Evolutionary conservation across 192 early-diverging fungal genomes (phyloP), one percentile per base, ranked within the genome.

Genomic region (Geosiphon pyriformis): DNA sequence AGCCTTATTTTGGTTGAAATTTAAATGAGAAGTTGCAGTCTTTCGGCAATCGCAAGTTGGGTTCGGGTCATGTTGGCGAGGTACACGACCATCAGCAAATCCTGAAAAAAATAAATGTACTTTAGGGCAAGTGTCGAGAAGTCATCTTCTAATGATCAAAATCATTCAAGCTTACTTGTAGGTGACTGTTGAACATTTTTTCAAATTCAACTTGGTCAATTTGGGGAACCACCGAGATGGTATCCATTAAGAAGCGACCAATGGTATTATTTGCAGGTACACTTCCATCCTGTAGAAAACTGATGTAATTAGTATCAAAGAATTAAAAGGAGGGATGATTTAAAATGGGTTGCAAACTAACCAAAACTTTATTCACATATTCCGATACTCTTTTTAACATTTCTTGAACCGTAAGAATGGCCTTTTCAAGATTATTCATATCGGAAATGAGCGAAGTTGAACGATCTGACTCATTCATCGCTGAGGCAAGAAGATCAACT

Each of bases 71-170:
- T 88, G 80, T 94, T 92, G 63, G 93, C 90, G 47, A 98, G 83
- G 69, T 98, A 95, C 30, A 93, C 90, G 26, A 96, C 94, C 93
- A 96, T 94, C 68, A 95, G 80, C 55, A 98, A 80, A 77, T 98
- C 96, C 82, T 93, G 35, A 20, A 34, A 35, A n/a, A 34, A 49
- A 30, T 1, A 30, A 63, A 17, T n/a, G n/a, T n/a, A n/a, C n/a
- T n/a, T n/a, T n/a, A n/a, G n/a, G n/a, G n/a, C n/a, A n/a, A n/a
- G n/a, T n/a, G n/a, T n/a, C n/a, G n/a, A n/a, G n/a, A n/a, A n/a
- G n/a, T n/a, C n/a, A n/a, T n/a, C n/a, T n/a, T n/a, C n/a, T n/a
- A n/a, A n/a, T n/a, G n/a, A n/a, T n/a, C n/a, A n/a, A n/a, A n/a
- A n/a, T n/a, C n/a, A n/a, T n/a, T n/a, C n/a, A n/a, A 46, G n/a